Evolutionary conservation across 163 green algal species (phyloP).

Genomic region (Scenedesmus sp.): DNA sequence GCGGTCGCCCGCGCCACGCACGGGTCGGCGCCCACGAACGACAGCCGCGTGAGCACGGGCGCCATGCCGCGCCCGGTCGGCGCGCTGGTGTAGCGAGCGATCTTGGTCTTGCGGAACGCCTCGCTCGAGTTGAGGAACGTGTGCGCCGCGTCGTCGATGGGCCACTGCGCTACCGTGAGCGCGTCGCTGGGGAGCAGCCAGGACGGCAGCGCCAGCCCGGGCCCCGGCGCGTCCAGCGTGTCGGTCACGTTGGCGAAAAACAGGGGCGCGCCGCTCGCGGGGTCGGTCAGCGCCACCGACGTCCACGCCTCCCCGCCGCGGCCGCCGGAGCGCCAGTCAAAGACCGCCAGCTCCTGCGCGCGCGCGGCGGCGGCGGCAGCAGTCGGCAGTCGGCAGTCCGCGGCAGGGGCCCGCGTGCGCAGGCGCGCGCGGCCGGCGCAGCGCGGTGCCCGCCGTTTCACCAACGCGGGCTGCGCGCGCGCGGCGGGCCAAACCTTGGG

Average conservation of each 20-base stretch:
- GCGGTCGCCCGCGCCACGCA: not conserved
- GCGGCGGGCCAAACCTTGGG: too few relatives aligned
- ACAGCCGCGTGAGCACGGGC: conserved; percentile 18
- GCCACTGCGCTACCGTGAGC: conserved; percentile 15
- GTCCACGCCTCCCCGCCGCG: conserved; percentile 15
- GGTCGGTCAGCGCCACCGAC: conserved; percentile 1
- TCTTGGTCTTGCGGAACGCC: not conserved
- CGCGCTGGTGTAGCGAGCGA: conserved; percentile 6
- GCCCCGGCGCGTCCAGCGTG: not conserved
- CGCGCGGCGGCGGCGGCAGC: not conserved
- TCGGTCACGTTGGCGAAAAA: conserved; percentile 38
- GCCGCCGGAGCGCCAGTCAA: conserved; percentile 4
- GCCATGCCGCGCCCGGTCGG: not conserved
- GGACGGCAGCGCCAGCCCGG: not conserved
- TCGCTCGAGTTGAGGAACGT: not conserved
- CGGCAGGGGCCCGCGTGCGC: too few relatives aligned
- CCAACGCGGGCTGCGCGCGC: too few relatives aligned
- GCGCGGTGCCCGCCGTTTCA: too few relatives aligned
- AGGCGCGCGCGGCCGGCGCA: too few relatives aligned
- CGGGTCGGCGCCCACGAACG: not conserved
- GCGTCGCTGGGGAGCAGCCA: conserved; percentile 30
- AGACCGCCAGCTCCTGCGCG: conserved; percentile 28
- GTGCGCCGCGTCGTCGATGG: conserved; percentile 22
- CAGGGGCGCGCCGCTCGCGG: not conserved
- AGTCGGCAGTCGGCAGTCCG: too few relatives aligned